phyloP scores from a whole-genome alignment of 2,329 filamentous ascomycete genomes.

The Xenosphaeropsis pyriputrescens region DNA sequence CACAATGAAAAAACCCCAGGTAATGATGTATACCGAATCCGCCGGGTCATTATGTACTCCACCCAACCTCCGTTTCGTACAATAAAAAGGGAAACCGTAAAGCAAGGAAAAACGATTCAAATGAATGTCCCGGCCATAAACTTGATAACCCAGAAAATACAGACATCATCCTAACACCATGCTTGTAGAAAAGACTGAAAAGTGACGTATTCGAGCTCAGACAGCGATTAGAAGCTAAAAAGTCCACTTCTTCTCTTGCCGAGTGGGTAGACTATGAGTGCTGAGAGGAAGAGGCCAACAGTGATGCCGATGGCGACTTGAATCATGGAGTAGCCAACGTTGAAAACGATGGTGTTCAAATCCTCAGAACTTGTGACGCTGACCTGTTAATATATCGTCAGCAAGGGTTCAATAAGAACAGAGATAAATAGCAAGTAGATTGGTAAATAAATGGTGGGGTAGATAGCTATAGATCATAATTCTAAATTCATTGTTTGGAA shows the following conservation, averaged over 20 bases:
- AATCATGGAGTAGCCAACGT: conserved; percentile 24
- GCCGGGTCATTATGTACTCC: no score
- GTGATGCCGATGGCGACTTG: conserved; percentile 26
- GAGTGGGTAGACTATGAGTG: conserved; percentile 24
- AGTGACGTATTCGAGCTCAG: no score
- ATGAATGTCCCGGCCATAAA: no score
- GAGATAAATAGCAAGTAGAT: no score
- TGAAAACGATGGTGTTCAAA: conserved; percentile 22
- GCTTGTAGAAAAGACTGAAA: no score
- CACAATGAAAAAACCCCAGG: no score
- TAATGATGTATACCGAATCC: no score
- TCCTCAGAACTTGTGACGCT: conserved; percentile 8
- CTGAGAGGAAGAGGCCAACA: conserved; percentile 23
- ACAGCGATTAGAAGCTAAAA: conserved; percentile 20
- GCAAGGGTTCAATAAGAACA: neutral
- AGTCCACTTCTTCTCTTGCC: conserved; percentile 24
- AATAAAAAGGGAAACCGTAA: no score
- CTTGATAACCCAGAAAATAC: no score
- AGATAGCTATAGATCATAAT: conserved; percentile 1
- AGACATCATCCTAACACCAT: no score
- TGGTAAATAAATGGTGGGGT: conserved; percentile 1
- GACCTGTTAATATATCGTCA: conserved; percentile 7
- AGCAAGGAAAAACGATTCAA: no score
- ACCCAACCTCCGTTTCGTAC: no score
- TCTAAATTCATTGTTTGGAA: conserved; percentile 1